phyloP scores from a whole-genome alignment of 257 asterid species.

The Nicotiana knightiana region DNA sequence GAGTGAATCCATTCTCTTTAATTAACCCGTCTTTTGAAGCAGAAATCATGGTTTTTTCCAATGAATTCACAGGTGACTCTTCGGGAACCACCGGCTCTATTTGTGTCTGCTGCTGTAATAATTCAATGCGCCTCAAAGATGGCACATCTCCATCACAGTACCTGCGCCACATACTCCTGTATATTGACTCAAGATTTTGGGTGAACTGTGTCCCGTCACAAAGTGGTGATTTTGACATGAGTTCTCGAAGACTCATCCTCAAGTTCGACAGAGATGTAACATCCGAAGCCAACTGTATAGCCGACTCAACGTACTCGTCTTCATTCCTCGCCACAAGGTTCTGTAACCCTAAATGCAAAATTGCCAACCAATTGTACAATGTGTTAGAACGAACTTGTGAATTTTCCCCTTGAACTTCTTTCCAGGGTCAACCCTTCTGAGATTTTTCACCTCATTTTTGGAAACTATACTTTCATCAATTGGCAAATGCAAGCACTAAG shows the following conservation, averaged over 20 bases:
- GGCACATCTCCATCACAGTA: constrained; percentile 85
- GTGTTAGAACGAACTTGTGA: neutral
- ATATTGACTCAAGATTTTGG: constrained; percentile 58
- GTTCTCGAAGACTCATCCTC: constrained; percentile 68
- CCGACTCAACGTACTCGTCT: constrained; percentile 75
- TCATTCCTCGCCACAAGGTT: constrained; percentile 74
- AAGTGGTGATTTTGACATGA: constrained; percentile 84
- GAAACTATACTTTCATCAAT: neutral
- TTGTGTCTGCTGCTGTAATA: constrained; percentile 25
- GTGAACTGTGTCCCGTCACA: constrained; percentile 71
- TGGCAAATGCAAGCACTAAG: constrained; percentile 6
- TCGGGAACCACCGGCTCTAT: constrained; percentile 19
- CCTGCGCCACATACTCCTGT: constrained; percentile 74
- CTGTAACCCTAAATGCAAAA: constrained; percentile 51
- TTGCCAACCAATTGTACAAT: neutral
- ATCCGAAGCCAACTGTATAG: constrained; percentile 67
- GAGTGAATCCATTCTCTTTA: constrained; percentile 50
- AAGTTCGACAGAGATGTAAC: constrained; percentile 62
- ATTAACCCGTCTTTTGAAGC: constrained; percentile 24
- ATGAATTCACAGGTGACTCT: constrained; percentile 21
- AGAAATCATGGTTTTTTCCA: constrained; percentile 26
- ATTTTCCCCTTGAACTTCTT: neutral
- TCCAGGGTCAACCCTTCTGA: neutral
- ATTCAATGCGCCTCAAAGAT: constrained; percentile 55
- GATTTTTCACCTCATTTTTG: neutral